phyloP scores from a whole-genome alignment of 495 filamentous ascomycete genomes.

The Penicillium egyptiacum region DNA sequence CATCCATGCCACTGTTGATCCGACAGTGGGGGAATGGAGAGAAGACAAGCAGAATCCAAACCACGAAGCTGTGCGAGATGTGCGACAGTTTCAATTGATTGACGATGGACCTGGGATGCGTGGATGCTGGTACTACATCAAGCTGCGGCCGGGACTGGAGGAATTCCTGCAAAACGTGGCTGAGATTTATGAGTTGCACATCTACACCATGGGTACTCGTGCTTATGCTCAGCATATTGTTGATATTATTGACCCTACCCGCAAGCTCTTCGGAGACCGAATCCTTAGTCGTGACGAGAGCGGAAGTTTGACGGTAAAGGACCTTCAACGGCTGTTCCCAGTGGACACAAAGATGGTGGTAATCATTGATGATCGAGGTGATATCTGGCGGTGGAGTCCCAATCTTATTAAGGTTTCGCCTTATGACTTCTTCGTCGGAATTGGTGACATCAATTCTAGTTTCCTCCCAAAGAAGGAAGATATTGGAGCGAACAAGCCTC shows the following conservation, averaged over 20 bases:
- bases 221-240: conserved; percentile 92
- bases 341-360: conserved; percentile 99
- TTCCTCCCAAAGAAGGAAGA: conserved; percentile 90
- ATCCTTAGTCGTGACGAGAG: conserved; percentile 97
- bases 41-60: conserved; percentile 85
- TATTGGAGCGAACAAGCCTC: conserved; percentile 41
- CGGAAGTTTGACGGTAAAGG: conserved; percentile 86
- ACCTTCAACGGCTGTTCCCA: conserved; percentile 86
- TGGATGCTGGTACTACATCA: conserved; percentile 94
- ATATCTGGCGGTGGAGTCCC: conserved; percentile 94
- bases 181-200: conserved; percentile 87
- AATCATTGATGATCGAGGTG: conserved; percentile 95
- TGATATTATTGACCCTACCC: conserved; percentile 86
- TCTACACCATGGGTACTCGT: conserved; percentile 98
- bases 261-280: conserved; percentile 86
- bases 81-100: conserved; percentile 78
- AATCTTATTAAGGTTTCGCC: conserved; percentile 94
- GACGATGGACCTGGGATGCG: conserved; percentile 77
- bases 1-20: conserved; percentile 96
- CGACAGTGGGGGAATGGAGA: conserved; percentile 95
- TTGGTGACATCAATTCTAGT: conserved; percentile 98
- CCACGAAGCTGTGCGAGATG: conserved; percentile 84
- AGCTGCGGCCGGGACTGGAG: conserved; percentile 88
- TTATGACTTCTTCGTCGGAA: conserved; percentile 97
- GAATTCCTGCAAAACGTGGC: conserved; percentile 79